Conservation (phyloP, 352 stramenopile genomes). For the Globisporangium parvum region DNA sequence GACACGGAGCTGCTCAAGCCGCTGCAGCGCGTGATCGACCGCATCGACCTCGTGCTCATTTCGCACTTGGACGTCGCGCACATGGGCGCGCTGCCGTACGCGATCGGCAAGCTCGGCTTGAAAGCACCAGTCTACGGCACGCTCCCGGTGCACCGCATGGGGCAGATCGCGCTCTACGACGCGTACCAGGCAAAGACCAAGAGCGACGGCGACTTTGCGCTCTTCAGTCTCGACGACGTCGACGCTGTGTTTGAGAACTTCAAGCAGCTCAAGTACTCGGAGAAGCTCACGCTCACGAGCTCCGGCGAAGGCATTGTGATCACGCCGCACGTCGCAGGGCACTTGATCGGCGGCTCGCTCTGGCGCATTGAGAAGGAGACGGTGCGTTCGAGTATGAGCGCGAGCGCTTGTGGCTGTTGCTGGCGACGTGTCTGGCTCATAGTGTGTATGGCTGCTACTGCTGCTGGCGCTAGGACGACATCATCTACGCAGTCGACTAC, state of each 20-base stretch:
- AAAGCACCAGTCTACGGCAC: constrained; percentile 91
- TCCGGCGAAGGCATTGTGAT: constrained; percentile 88
- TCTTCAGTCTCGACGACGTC: constrained; percentile 92
- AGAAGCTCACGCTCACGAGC: constrained; percentile 87
- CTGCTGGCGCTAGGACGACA: constrained; percentile 65
- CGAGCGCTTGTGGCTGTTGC: not conserved
- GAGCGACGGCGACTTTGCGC: constrained; percentile 87
- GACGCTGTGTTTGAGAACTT: constrained; percentile 91
- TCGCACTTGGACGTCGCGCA: constrained; percentile 87
- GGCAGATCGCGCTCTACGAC: constrained; percentile 95
- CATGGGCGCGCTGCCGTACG: constrained; percentile 88
- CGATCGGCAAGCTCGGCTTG: constrained; percentile 79
- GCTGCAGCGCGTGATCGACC: constrained; percentile 74
- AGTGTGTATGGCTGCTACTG: not conserved
- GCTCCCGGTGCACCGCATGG: constrained; percentile 94
- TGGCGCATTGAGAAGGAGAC: constrained; percentile 95
- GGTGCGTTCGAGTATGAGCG: constrained; percentile 15
- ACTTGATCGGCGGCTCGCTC: constrained; percentile 93
- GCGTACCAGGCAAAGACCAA: constrained; percentile 90
- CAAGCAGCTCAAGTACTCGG: constrained; percentile 94
- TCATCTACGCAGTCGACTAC: constrained; percentile 90
- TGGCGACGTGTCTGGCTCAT: not conserved
- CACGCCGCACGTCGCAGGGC: constrained; percentile 91
- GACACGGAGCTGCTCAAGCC: constrained; percentile 78
- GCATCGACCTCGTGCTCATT: constrained; percentile 87